These are phyloP conservation scores for Phytophthora multivora DNA, from an alignment of 352 stramenopile genomes.

Conservation along the genomic window DNA sequence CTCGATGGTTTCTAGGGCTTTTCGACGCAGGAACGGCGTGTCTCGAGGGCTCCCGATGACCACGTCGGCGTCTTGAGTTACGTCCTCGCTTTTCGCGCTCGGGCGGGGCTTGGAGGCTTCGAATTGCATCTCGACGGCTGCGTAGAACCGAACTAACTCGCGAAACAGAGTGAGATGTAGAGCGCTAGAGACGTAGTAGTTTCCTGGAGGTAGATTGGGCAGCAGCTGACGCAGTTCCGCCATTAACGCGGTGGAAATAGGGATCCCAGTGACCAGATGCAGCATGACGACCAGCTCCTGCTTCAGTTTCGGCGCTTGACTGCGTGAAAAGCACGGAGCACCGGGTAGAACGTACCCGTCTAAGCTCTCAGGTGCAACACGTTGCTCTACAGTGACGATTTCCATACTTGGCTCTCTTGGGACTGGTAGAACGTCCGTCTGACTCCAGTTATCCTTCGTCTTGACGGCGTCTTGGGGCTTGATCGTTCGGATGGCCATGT, in stretches of 20 bases:
- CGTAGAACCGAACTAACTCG: slow-evolving; percentile 65
- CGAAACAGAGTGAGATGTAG: slow-evolving; percentile 53
- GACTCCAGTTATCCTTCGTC: slow-evolving; percentile 5
- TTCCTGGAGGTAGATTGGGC: slow-evolving; percentile 49
- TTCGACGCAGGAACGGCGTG: slow-evolving; percentile 71
- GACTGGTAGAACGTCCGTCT: slow-evolving; percentile 34
- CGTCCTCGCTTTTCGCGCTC: slow-evolving; percentile 5
- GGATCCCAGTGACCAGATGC: slow-evolving; percentile 45
- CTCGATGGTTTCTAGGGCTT: slow-evolving; percentile 59
- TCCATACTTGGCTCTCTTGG: slow-evolving; percentile 18
- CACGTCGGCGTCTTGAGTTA: slow-evolving; percentile 40
- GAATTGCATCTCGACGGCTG: slow-evolving; percentile 22
- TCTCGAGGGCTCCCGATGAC: slow-evolving; percentile 65
- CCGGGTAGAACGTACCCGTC: slow-evolving; percentile 52
- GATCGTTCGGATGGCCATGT: slow-evolving; percentile 48
- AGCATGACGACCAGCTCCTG: slow-evolving; percentile 26
- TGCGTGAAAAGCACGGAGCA: slow-evolving; percentile 11
- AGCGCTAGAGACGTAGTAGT: slow-evolving; percentile 53
- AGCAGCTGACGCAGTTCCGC: slow-evolving; percentile 50
- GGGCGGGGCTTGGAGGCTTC: slow-evolving; percentile 5
- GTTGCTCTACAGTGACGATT: neutral
- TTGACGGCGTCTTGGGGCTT: slow-evolving; percentile 5
- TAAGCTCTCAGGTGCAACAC: slow-evolving; percentile 40
- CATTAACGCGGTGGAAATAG: slow-evolving; percentile 50
- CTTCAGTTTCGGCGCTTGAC: slow-evolving; percentile 4